Evolutionary conservation across 2,329 filamentous ascomycete genomes (phyloP).

Genomic region (Teratosphaeria zuluensis): DNA sequence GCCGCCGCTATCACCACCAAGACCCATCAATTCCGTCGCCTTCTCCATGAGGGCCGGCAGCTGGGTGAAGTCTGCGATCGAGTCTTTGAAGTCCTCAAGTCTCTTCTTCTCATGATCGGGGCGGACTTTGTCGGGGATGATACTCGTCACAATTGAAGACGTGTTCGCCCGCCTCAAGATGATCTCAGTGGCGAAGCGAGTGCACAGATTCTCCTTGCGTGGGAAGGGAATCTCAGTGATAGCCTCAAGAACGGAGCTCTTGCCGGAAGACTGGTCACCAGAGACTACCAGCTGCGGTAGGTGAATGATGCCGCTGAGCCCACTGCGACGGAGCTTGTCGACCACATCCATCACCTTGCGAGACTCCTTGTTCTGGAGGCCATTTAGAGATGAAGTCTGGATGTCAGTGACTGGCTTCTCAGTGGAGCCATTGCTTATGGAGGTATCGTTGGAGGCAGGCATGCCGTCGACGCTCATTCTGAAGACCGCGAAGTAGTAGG

Average conservation of each 20-base stretch:
- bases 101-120: conserved; percentile 19
- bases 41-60: conserved; percentile 42
- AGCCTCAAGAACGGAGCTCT: conserved; percentile 56
- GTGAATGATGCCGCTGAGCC: conserved; percentile 26
- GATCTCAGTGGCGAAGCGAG: conserved; percentile 52
- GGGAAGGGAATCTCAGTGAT: conserved; percentile 54
- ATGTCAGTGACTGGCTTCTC: not conserved
- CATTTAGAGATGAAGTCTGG: conserved; percentile 5
- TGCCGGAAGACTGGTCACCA: conserved; percentile 52
- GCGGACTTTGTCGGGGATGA: conserved; percentile 21
- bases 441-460: not conserved
- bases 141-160: conserved; percentile 12
- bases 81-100: conserved; percentile 20
- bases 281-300: conserved; percentile 41
- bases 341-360: conserved; percentile 43
- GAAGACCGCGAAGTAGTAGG: not conserved
- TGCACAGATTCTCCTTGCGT: conserved; percentile 46
- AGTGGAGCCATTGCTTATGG: not conserved
- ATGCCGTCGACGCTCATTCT: not conserved
- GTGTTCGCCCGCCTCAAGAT: conserved; percentile 36
- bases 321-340: conserved; percentile 42
- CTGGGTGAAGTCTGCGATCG: conserved; percentile 29
- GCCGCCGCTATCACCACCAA: conserved; percentile 16
- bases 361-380: conserved; percentile 36
- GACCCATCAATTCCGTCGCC: conserved; percentile 44